Evolutionary conservation across 495 filamentous ascomycete species (phyloP).

Genomic region (Jackrogersella minutella): DNA sequence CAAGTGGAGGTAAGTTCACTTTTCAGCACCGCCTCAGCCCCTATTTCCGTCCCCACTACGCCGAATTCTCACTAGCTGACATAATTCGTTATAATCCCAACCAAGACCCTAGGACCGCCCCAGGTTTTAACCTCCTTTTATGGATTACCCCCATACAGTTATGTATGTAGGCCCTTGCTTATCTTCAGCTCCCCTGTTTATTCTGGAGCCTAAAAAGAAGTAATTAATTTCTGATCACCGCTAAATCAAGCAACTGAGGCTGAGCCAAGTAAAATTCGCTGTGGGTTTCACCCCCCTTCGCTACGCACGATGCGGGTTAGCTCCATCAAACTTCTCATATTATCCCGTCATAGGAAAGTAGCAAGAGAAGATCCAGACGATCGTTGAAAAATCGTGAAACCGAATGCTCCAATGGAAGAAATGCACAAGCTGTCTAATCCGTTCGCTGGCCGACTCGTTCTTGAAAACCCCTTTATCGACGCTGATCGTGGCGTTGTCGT

Average conservation of each 20-base stretch:
- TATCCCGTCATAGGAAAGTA: neutral
- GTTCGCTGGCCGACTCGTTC: neutral
- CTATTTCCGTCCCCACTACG: neutral
- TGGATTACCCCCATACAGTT: too few species aligned
- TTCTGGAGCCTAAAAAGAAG: neutral
- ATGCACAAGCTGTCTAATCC: neutral
- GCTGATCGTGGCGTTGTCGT: conserved; percentile 4
- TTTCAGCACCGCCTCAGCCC: conserved; percentile 5
- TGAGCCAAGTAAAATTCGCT: neutral
- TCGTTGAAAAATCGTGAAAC: neutral
- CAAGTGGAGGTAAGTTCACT: neutral
- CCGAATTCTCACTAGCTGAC: neutral
- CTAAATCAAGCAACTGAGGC: conserved; percentile 3
- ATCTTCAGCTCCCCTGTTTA: neutral
- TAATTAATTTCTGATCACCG: neutral
- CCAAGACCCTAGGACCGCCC: neutral
- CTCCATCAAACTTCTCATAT: neutral
- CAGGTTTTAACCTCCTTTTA: neutral
- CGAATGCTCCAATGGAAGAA: neutral
- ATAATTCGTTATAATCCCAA: conserved; percentile 2
- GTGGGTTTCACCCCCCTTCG: neutral
- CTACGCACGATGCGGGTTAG: neutral
- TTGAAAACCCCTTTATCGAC: neutral
- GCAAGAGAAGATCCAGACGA: neutral
- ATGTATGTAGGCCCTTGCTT: neutral